Evolutionary conservation across 352 stramenopile species (phyloP).

Genomic region (Globisporangium perplexum): DNA sequence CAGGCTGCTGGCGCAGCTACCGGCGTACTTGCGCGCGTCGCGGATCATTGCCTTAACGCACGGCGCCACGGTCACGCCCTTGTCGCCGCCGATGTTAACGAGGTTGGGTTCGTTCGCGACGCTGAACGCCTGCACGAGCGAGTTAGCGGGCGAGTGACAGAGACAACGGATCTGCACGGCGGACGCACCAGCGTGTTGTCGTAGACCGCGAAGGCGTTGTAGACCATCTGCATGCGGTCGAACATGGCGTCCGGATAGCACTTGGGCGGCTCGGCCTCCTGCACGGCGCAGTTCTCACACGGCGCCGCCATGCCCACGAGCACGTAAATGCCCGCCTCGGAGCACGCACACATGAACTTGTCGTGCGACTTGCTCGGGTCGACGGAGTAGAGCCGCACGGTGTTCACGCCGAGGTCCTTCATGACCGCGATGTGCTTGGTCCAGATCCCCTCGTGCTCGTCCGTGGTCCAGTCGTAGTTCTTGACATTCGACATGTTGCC

Average conservation of each 20-base stretch:
- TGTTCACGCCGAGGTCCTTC: conserved; percentile 62
- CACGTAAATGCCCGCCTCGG: conserved; percentile 46
- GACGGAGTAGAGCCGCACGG: conserved; percentile 62
- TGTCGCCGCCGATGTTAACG: conserved; percentile 19
- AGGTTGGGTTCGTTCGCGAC: conserved; percentile 54
- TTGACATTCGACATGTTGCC: conserved; percentile 30
- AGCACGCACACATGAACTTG: conserved; percentile 70
- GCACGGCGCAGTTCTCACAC: conserved; percentile 30
- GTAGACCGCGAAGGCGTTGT: conserved; percentile 54
- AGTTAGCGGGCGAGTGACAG: neutral
- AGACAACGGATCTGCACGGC: neutral
- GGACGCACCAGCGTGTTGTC: conserved; percentile 34
- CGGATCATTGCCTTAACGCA: conserved; percentile 49
- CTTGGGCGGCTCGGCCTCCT: conserved; percentile 23
- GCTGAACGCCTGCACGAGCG: conserved; percentile 25
- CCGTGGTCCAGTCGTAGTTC: conserved; percentile 58
- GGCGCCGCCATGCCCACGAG: conserved; percentile 40
- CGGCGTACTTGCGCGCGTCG: conserved; percentile 35
- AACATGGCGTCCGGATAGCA: conserved; percentile 47
- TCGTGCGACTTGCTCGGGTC: conserved; percentile 57
- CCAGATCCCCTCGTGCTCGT: conserved; percentile 59
- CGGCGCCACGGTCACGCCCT: conserved; percentile 25
- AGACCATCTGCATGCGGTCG: conserved; percentile 32
- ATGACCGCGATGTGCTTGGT: conserved; percentile 37
- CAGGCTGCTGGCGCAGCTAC: conserved; percentile 22